Evolutionary conservation across 2,329 filamentous ascomycete species (phyloP).

Genomic region (Alternaria metachromatica): DNA sequence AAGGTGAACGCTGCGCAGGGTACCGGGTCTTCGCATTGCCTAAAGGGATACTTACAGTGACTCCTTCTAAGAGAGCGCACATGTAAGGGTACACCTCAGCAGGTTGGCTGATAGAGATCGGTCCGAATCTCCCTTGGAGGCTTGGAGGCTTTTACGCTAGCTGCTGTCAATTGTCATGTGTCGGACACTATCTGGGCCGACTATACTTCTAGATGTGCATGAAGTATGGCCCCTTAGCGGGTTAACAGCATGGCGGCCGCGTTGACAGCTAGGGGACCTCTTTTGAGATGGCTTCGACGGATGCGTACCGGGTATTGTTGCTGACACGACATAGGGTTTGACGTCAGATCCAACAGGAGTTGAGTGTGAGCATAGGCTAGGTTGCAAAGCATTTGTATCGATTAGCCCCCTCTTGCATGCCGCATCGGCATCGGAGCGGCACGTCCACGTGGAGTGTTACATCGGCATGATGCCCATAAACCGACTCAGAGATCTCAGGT

Average conservation of each 20-base stretch:
- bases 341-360: not conserved
- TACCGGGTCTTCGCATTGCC: not conserved
- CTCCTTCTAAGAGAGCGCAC: not conserved
- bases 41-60: not conserved
- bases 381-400: not conserved
- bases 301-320: not conserved
- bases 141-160: not conserved
- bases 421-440: not conserved
- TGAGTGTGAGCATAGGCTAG: not conserved
- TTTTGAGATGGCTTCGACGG: not conserved
- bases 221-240: not conserved
- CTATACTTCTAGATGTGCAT: not conserved
- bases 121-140: not conserved
- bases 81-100: not conserved
- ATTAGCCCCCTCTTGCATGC: not conserved
- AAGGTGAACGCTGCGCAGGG: not conserved
- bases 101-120: not conserved
- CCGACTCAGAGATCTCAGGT: not conserved
- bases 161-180: not conserved
- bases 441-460: not conserved
- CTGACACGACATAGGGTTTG: not conserved
- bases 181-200: not conserved
- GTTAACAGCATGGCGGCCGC: not conserved
- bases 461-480: not conserved
- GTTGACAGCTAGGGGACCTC: not conserved